Evolutionary conservation across 1,284 basidiomycete species (phyloP), one percentile per base, ranked within the genome.

Genomic region (Ustilago esculenta): DNA sequence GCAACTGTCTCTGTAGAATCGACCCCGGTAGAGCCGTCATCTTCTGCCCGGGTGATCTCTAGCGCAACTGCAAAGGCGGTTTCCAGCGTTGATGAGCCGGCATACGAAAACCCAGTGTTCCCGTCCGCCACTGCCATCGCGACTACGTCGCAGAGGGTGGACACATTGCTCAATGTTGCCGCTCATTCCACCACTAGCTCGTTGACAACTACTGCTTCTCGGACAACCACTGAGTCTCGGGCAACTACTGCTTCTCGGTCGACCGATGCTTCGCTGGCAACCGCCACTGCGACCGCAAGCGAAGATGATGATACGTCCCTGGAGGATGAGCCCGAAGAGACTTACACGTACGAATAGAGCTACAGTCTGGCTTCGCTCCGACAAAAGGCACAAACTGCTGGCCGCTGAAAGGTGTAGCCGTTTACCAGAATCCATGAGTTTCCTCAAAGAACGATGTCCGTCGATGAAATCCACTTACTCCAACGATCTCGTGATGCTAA

Each of bases 81-180:
- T 3, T n/a, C 15, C 24, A n/a, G n/a, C n/a, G n/a, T n/a, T 18
- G 48, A 44, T 23, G 46, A 57, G 35, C 46, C 41, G 33, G 46
- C 54, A 24, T 57, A 57, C 15, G 47, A 32, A 5, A 21, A 51
- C 15, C 48, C 47, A 3, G 43, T 58, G 24, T 58, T 51, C 18
- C 55, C 55, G 6, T 20, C 51, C 21, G 18, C 43, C 5, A 23
- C 36, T 36, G 35, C 35, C 0, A 35, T 27, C 21, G 36, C 30
- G 9, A 44, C 18, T 18, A 43, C 36, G 14, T 21, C 27, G 14
- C 20, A 29, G 11, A 29, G 17, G 29, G 36, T 27, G n/a, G 33
- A 46, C 10, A 17, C 32, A 24, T 25, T 21, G 32, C 44, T 46
- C 10, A 46, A 35, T 9, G 43, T 33, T 17, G n/a, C n/a, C n/a